Base-by-base conservation (phyloP, 495 filamentous ascomycete genomes). In the Penicillium angulare region DNA sequence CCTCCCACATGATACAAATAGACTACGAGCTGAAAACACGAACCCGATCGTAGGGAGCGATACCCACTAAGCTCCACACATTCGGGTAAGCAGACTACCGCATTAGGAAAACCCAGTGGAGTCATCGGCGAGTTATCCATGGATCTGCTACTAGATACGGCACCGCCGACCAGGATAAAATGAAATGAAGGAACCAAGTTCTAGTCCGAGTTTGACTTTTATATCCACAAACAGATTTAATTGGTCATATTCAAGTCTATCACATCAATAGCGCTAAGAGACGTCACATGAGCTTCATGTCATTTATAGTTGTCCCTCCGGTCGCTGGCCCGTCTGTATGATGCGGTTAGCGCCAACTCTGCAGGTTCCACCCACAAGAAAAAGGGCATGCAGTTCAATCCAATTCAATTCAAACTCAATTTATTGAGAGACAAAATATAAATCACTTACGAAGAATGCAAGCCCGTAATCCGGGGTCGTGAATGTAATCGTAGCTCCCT, bases 401-500 rank as follows among this genome's bases (percentile, higher is more conserved):
- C n/a, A n/a, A n/a, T n/a, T n/a, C n/a, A n/a, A n/a, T n/a, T n/a
- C 9, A 9, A 13, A n/a, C 33, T 35, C 9, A 35, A 6, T 29
- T 29, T 6, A 5, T 5, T 12, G 26, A 12, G 26, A 29, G 26
- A 35, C 13, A 15, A 35, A 35, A 35, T n/a, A 35, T 5, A 1
- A 35, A 35, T 34, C 53, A 72, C 72, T 62, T 55, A 76, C 73
- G 41, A 62, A 92, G 60, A 90, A 92, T 4, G 80, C 87, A 56
- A 89, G 70, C 12, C 86, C 86, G 65, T 84, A 88, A 44, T 77
- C 79, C 35, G 81, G 77, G 18, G 86, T 90, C 18, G 77, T 83
- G 51, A 91, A 91, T 1, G 86, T 89, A 61, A 90, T 87, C 58
- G 79, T 87, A 6, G 78, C 70, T n/a, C 87, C 87, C 73, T 87